Conservation (phyloP, 192 early-diverging fungal genomes). For the Chytriomyces sp. region DNA sequence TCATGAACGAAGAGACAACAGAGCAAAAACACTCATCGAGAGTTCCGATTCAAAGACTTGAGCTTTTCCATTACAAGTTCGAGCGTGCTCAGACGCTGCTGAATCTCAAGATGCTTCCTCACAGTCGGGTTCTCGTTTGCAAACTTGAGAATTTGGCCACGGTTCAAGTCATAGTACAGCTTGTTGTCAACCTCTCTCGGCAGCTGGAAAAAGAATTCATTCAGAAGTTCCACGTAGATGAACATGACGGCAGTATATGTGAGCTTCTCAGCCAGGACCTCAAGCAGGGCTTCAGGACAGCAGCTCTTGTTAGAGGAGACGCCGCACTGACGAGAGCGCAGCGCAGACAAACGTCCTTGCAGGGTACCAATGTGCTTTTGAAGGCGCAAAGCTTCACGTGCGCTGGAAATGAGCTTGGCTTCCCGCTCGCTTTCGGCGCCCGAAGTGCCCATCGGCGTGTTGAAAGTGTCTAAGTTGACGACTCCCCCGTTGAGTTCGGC, state of each 20-base stretch:
- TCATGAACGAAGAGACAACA: not conserved
- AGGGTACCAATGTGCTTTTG: slow-evolving; percentile 77
- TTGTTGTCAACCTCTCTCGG: slow-evolving; percentile 92
- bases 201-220: slow-evolving; percentile 98
- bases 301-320: slow-evolving; percentile 81
- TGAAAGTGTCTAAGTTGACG: not conserved
- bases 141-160: slow-evolving; percentile 82
- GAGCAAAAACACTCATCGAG: slow-evolving; percentile 7
- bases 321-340: slow-evolving; percentile 80
- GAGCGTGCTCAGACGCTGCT: slow-evolving; percentile 81
- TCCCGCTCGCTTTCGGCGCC: slow-evolving; percentile 67
- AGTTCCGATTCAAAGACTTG: slow-evolving; percentile 27
- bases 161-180: slow-evolving; percentile 83
- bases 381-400: slow-evolving; percentile 76
- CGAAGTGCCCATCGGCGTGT: slow-evolving; percentile 42
- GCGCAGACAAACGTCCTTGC: slow-evolving; percentile 76
- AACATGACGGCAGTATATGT: slow-evolving; percentile 96
- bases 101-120: slow-evolving; percentile 79
- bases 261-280: slow-evolving; percentile 91
- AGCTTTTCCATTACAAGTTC: slow-evolving; percentile 65
- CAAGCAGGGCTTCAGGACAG: slow-evolving; percentile 93
- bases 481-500: slow-evolving; percentile 5
- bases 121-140: slow-evolving; percentile 87
- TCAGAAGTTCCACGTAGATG: slow-evolving; percentile 94
- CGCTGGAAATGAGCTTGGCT: slow-evolving; percentile 74